Evolutionary conservation across 176 grass and related monocot genomes (phyloP).

Genomic region (Oryza officinalis): DNA sequence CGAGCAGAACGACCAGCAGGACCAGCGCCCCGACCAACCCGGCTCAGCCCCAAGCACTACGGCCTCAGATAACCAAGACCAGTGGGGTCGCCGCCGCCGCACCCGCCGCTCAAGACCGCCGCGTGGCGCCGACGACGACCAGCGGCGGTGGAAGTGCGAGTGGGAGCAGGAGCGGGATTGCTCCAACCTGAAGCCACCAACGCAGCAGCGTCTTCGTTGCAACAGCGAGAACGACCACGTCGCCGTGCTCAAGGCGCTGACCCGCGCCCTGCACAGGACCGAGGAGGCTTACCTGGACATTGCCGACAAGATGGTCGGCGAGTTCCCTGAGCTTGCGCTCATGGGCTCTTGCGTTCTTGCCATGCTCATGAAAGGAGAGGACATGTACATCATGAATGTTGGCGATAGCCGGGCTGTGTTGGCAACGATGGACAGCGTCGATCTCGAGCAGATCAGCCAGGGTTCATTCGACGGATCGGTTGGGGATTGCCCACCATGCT

Average conservation of each 20-base stretch:
- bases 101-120: slow-evolving; percentile 18
- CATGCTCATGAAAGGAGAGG: slow-evolving; percentile 87
- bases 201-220: slow-evolving; percentile 2
- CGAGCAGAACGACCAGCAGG: slow-evolving; percentile 10
- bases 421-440: slow-evolving; percentile 54
- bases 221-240: slow-evolving; percentile 53
- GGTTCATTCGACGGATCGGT: slow-evolving; percentile 54
- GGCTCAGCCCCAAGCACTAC: slow-evolving; percentile 25
- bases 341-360: slow-evolving; percentile 94
- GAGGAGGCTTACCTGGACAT: slow-evolving; percentile 75
- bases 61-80: slow-evolving; percentile 28
- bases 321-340: slow-evolving; percentile 83
- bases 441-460: slow-evolving; percentile 60
- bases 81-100: slow-evolving; percentile 22
- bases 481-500: slow-evolving; percentile 44
- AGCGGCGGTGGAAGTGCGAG: slow-evolving; percentile 45
- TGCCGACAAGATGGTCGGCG: slow-evolving; percentile 73
- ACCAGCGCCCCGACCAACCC: slow-evolving; percentile 4
- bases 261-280: slow-evolving; percentile 67
- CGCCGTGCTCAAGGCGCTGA: slow-evolving; percentile 79
- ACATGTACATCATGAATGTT: slow-evolving; percentile 96
- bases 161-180: slow-evolving; percentile 42
- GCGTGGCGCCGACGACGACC: slow-evolving; percentile 26
- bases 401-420: slow-evolving; percentile 91
- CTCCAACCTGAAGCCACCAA: slow-evolving; percentile 46